Conservation (phyloP, 2,329 filamentous ascomycete genomes). For the Aspergillus awamori region DNA sequence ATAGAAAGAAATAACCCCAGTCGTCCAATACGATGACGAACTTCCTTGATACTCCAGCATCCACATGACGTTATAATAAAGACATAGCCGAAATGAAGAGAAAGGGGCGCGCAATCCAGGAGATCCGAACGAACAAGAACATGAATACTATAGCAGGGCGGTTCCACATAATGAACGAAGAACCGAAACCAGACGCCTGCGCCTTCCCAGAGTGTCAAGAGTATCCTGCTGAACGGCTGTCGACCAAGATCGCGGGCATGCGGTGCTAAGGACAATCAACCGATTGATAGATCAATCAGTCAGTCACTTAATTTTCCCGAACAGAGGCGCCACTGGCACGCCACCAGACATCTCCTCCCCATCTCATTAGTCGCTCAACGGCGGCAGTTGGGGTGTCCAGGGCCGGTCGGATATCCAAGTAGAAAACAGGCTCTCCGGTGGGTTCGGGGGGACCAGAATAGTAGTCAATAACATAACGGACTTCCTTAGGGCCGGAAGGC, state of each 20-base stretch:
- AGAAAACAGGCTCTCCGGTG: slow-evolving; percentile 91
- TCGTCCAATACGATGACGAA: not conserved
- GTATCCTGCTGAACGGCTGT: not conserved
- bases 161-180: slow-evolving; percentile 5
- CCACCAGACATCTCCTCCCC: slow-evolving; percentile 95
- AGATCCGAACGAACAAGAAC: not conserved
- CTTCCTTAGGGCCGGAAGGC: slow-evolving; percentile 69
- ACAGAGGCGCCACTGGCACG: slow-evolving; percentile 74
- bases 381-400: slow-evolving; percentile 78
- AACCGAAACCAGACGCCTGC: slow-evolving; percentile 28
- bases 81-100: not conserved
- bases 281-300: too few relatives aligned
- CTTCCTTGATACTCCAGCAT: not conserved
- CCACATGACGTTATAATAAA: not conserved
- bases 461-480: slow-evolving; percentile 96
- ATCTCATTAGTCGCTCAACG: slow-evolving; percentile 79
- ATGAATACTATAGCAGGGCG: slow-evolving; percentile 15
- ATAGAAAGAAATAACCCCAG: not conserved
- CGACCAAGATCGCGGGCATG: not conserved
- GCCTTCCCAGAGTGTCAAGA: slow-evolving; percentile 18
- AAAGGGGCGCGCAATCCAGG: not conserved
- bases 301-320: slow-evolving; percentile 26
- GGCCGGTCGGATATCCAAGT: slow-evolving; percentile 88
- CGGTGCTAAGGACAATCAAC: not conserved
- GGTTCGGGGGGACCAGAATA: slow-evolving; percentile 82